Conservation (phyloP, 2,329 filamentous ascomycete species). For the Fusarium sp. region DNA sequence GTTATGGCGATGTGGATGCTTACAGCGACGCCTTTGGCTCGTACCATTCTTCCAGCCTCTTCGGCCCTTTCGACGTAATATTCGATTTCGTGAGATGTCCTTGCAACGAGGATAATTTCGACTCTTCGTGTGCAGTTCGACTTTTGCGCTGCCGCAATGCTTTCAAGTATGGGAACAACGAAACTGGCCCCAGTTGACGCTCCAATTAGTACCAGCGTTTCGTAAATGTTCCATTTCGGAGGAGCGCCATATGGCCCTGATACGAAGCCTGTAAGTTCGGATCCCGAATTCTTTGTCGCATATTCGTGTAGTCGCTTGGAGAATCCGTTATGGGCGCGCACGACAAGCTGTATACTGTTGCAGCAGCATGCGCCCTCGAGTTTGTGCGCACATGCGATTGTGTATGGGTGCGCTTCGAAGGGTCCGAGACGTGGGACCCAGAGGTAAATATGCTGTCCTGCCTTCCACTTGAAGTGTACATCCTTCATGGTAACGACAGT, state of each 20-base stretch:
- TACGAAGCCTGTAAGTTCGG: conserved; percentile 53
- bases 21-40: conserved; percentile 57
- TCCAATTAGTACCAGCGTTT: conserved; percentile 66
- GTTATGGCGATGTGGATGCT: conserved; percentile 64
- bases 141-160: conserved; percentile 52
- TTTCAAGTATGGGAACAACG: conserved; percentile 66
- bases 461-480: conserved; percentile 65
- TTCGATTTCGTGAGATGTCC: conserved; percentile 60
- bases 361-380: conserved; percentile 61
- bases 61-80: conserved; percentile 62
- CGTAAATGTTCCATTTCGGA: conserved; percentile 65
- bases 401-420: conserved; percentile 68
- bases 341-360: conserved; percentile 66
- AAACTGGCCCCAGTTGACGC: conserved; percentile 71
- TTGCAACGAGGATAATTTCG: conserved; percentile 61
- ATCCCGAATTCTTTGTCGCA: conserved; percentile 50
- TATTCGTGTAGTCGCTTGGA: conserved; percentile 61
- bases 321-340: conserved; percentile 65
- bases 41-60: conserved; percentile 53
- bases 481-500: conserved; percentile 67
- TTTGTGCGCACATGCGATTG: conserved; percentile 64
- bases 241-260: conserved; percentile 65
- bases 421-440: conserved; percentile 64
- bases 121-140: conserved; percentile 60
- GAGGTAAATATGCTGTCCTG: conserved; percentile 68